phyloP scores from a whole-genome alignment of 495 filamentous ascomycete species.

The Penicillium coprophilum region DNA sequence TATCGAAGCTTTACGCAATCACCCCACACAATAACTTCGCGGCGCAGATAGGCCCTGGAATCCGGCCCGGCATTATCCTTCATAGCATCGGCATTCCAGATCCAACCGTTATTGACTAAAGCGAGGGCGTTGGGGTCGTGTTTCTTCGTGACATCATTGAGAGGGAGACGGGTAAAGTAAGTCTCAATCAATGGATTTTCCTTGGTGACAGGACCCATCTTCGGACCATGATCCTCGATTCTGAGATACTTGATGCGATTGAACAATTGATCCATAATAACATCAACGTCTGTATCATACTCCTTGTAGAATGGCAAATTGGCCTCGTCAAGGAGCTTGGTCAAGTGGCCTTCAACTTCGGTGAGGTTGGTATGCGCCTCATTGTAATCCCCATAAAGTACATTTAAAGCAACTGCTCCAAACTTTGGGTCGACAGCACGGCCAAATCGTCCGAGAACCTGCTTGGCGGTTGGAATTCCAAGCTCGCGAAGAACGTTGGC shows the following conservation, averaged over 20 bases:
- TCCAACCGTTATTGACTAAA: slow-evolving; percentile 96
- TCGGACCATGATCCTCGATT: slow-evolving; percentile 88
- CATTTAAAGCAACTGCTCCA: slow-evolving; percentile 66
- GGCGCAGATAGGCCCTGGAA: slow-evolving; percentile 84
- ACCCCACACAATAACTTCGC: slow-evolving; percentile 97
- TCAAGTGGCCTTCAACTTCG: slow-evolving; percentile 48
- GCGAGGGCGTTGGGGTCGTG: slow-evolving; percentile 75
- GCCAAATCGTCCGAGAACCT: slow-evolving; percentile 74
- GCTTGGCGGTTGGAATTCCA: slow-evolving; percentile 65
- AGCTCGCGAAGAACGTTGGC: slow-evolving; percentile 60
- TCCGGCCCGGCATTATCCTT: slow-evolving; percentile 88
- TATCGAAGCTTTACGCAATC: slow-evolving; percentile 98
- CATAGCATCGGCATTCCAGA: slow-evolving; percentile 94
- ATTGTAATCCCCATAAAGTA: slow-evolving; percentile 67
- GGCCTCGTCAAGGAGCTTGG: slow-evolving; percentile 72
- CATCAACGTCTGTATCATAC: slow-evolving; percentile 79
- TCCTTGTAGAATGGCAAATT: slow-evolving; percentile 89
- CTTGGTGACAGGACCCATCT: slow-evolving; percentile 72
- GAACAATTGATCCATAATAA: slow-evolving; percentile 85
- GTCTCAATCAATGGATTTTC: slow-evolving; percentile 85
- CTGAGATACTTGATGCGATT: slow-evolving; percentile 92
- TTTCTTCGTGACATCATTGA: slow-evolving; percentile 73
- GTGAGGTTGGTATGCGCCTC: slow-evolving; percentile 38
- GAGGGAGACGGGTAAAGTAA: slow-evolving; percentile 90
- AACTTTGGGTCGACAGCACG: slow-evolving; percentile 65